Evolutionary conservation across 805 yeast genomes (phyloP).

Genomic region (Metschnikowia peoriensis): DNA sequence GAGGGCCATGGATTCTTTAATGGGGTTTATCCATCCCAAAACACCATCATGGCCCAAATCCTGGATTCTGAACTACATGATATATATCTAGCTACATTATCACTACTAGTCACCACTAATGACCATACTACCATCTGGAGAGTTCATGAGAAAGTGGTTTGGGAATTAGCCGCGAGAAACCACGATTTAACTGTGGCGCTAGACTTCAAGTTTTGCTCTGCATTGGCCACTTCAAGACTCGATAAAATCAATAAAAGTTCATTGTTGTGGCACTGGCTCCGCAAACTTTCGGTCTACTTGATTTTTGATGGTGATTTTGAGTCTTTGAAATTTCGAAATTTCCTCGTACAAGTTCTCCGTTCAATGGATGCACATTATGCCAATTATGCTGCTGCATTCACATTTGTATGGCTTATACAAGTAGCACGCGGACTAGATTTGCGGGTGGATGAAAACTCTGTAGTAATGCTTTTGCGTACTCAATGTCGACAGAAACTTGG

Average conservation of each 20-base stretch:
- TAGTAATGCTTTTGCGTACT: constrained; percentile 3
- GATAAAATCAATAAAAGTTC: constrained; percentile 40
- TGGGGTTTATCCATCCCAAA: neutral
- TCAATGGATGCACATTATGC: constrained; percentile 37
- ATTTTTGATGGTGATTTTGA: constrained; percentile 9
- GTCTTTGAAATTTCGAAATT: neutral
- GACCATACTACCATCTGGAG: constrained; percentile 34
- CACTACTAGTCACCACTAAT: constrained; percentile 36
- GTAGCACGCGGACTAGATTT: constrained; percentile 9
- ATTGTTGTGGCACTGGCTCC: constrained; percentile 34
- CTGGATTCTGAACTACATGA: neutral
- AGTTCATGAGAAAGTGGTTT: constrained; percentile 27
- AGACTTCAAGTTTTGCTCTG: constrained; percentile 23
- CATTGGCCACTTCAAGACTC: constrained; percentile 31
- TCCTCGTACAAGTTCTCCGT: constrained; percentile 21
- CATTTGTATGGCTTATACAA: constrained; percentile 28
- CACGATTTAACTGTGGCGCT: neutral
- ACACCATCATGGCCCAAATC: neutral
- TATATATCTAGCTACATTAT: constrained; percentile 30
- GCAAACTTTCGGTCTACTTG: constrained; percentile 14
- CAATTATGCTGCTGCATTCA: constrained; percentile 38
- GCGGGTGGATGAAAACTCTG: constrained; percentile 7
- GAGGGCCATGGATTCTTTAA: constrained; percentile 28
- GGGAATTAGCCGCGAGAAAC: constrained; percentile 7
- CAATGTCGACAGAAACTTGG: constrained; percentile 14